Evolutionary conservation across 2,329 filamentous ascomycete species (phyloP).

Genomic region (Fusarium equiseti): DNA sequence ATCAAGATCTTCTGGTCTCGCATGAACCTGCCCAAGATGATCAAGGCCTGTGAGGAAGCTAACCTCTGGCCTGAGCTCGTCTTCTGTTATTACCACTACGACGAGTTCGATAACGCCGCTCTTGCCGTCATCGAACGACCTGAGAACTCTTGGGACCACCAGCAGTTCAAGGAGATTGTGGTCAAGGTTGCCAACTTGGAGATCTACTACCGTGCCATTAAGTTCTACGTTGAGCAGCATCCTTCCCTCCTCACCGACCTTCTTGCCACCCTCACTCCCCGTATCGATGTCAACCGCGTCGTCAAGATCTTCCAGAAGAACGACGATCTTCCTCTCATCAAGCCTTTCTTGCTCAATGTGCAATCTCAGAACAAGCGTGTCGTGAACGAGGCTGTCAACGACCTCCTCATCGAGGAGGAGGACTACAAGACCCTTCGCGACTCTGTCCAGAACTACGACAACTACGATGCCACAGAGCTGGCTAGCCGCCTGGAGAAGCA

Average conservation of each 20-base stretch:
- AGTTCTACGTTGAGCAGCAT: conserved; percentile 98
- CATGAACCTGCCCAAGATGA: conserved; percentile 98
- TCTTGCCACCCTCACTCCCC: conserved; percentile 88
- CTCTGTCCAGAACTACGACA: conserved; percentile 98
- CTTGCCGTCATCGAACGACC: conserved; percentile 98
- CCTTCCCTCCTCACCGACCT: conserved; percentile 96
- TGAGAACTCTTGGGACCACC: conserved; percentile 98
- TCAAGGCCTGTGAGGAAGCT: conserved; percentile 91
- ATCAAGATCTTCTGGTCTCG: conserved; percentile 98
- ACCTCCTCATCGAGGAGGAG: conserved; percentile 97
- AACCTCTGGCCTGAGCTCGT: conserved; percentile 98
- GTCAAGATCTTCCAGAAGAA: conserved; percentile 99
- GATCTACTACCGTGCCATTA: conserved; percentile 97
- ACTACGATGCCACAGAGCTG: conserved; percentile 95
- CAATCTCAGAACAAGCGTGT: conserved; percentile 98
- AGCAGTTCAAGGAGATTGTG: conserved; percentile 98
- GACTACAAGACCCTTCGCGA: conserved; percentile 99
- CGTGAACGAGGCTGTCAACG: conserved; percentile 98
- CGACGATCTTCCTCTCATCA: conserved; percentile 97
- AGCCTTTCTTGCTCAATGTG: conserved; percentile 97
- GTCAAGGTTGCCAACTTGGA: conserved; percentile 98
- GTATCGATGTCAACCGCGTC: conserved; percentile 98
- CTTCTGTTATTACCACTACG: conserved; percentile 98
- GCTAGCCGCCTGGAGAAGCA: conserved; percentile 96
- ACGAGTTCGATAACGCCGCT: conserved; percentile 97